Base-by-base conservation (phyloP, 2,329 filamentous ascomycete species). In the Penicillium sp. region DNA sequence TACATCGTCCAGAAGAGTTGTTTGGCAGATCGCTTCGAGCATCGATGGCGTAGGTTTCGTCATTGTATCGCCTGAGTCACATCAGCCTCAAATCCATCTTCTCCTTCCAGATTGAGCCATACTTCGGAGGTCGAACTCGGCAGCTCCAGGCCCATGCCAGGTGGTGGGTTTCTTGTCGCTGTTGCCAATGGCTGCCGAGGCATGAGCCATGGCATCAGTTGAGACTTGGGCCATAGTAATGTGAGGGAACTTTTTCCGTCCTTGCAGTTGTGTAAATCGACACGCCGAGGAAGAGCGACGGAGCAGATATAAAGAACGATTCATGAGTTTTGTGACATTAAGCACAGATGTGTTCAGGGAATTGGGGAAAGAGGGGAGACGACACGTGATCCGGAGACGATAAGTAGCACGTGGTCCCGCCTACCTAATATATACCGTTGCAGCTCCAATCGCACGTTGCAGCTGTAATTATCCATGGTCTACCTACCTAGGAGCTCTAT, bases 1-100 rank as follows among this genome's bases (percentile, higher is more conserved):
- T 63, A 96, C 90, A 72, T 96, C 92, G 73, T 97, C 92, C 17
- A 88, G 79, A 31, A 96, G 83, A 0, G 88, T 88, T 60, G 87
- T 88, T 48, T 84, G 80, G 63, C 85, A 80, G 61, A 97, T 88
- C 16, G 92, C 90, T 42, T 83, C 78, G 36, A 97, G 85, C 92
- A 96, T 97, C 4, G 87, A 84, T 1, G 84, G 72, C 0, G 89
- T 94, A 0, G 90, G 90, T 1, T 87, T 89, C 4, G 91, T 95
- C 68, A 88, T 80, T 5, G 84, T 84, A 69, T 90, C 88, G 68
- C 82, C 83, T 85, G 59, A 5, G n/a, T 10, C 26, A 17, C 10
- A 30, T 55, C 26, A 55, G 53, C 31, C 17, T 31, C 4, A 38
- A 26, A 41, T 11, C n/a, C 1, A 6, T 5, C 25, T 16, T 37